A percentile compares a stretch with the other conserved stretches of the same genome.
Conservation (phyloP, 2,329 filamentous ascomycete species). For the Penicillium sp. region DNA sequence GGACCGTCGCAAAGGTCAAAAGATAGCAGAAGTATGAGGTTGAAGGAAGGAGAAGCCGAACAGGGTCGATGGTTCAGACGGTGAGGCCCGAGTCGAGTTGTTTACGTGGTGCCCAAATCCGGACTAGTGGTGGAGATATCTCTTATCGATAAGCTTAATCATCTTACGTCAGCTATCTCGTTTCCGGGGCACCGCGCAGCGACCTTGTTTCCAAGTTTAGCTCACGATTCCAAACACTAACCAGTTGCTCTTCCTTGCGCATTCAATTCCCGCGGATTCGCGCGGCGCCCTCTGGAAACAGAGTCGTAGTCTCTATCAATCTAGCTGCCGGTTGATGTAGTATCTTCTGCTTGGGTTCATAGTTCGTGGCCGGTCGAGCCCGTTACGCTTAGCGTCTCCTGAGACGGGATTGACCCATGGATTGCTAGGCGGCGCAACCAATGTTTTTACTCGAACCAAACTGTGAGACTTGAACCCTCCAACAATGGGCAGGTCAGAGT, state of each 20-base stretch:
- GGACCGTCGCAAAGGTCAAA: constrained; percentile 1
- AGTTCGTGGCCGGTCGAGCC: too few relatives aligned
- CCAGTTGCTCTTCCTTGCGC: not conserved
- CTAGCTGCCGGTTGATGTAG: too few relatives aligned
- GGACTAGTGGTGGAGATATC: constrained; percentile 27
- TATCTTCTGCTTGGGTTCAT: too few relatives aligned
- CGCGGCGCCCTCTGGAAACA: too few relatives aligned
- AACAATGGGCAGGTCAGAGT: too few relatives aligned
- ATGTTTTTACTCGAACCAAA: too few relatives aligned
- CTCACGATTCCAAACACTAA: not conserved
- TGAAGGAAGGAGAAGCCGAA: constrained; percentile 4
- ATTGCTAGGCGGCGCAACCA: too few relatives aligned
- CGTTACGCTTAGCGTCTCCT: too few relatives aligned
- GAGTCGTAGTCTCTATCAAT: too few relatives aligned
- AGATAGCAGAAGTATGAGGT: constrained; percentile 1
- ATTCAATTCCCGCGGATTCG: too few relatives aligned
- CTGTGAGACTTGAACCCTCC: too few relatives aligned
- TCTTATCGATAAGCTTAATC: constrained; percentile 42
- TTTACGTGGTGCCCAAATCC: constrained; percentile 34
- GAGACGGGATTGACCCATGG: too few relatives aligned
- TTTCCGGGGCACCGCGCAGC: constrained; percentile 9
- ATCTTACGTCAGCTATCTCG: constrained; percentile 12
- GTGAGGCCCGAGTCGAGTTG: constrained; percentile 35
- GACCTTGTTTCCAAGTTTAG: not conserved
- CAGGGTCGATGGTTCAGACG: constrained; percentile 18